phyloP scores from a whole-genome alignment of 352 stramenopile species.

The Phytopythium oedochilum region DNA sequence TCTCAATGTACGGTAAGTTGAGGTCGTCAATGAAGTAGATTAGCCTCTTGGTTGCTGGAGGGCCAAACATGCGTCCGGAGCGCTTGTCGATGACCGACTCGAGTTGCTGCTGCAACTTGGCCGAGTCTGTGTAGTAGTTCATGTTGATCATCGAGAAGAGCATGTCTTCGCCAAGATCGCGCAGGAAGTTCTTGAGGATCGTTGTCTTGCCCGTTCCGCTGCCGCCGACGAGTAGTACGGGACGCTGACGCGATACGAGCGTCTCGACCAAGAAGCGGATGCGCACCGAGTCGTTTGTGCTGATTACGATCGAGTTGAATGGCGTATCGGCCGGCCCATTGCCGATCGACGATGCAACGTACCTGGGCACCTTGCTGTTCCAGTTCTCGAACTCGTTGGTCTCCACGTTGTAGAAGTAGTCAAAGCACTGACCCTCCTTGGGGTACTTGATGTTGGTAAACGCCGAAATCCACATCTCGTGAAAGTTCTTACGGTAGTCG shows the following conservation, averaged over 20 bases:
- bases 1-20: constrained; percentile 96
- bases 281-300: constrained; percentile 94
- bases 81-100: constrained; percentile 97
- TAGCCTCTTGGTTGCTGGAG: constrained; percentile 93
- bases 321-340: constrained; percentile 91
- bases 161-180: constrained; percentile 90
- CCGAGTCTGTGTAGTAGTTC: constrained; percentile 96
- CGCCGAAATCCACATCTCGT: constrained; percentile 76
- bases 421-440: constrained; percentile 95
- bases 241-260: constrained; percentile 90
- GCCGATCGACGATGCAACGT: constrained; percentile 89
- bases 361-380: constrained; percentile 91
- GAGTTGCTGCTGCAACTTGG: constrained; percentile 93
- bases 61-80: constrained; percentile 93
- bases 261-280: constrained; percentile 95
- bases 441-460: constrained; percentile 91
- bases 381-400: constrained; percentile 92
- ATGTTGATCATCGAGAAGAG: constrained; percentile 97
- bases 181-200: constrained; percentile 96
- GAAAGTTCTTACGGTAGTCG: constrained; percentile 89
- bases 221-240: constrained; percentile 94
- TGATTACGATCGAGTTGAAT: constrained; percentile 96
- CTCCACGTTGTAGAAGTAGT: constrained; percentile 96
- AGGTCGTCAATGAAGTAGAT: constrained; percentile 98
- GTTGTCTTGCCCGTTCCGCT: constrained; percentile 97